A percentile compares a stretch with the other conserved stretches of the same genome.
phyloP scores from a whole-genome alignment of 2,329 filamentous ascomycete genomes.

The Didymellaceae sp. region DNA sequence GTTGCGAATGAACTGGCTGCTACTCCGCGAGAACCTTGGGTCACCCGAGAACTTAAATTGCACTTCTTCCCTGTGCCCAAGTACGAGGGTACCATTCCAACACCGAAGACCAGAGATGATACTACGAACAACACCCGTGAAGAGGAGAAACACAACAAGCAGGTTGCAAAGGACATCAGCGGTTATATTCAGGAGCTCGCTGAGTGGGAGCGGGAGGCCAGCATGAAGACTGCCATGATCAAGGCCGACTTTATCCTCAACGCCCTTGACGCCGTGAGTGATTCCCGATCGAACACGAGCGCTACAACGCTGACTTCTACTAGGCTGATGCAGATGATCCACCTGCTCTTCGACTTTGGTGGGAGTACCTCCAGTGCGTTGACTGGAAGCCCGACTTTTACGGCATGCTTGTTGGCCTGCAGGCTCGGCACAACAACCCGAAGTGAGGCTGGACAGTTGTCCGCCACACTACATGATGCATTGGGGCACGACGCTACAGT shows the following conservation, averaged over 20 bases:
- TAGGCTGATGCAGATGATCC: conserved; percentile 49
- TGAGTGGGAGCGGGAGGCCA: conserved; percentile 51
- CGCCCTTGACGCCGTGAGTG: conserved; percentile 48
- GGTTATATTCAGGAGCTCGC: conserved; percentile 44
- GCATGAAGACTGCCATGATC: conserved; percentile 45
- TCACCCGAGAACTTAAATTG: conserved; percentile 49
- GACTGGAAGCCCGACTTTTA: conserved; percentile 53
- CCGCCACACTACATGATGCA: neutral
- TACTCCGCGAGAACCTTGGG: conserved; percentile 49
- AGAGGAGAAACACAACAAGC: conserved; percentile 27
- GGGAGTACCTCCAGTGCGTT: conserved; percentile 56
- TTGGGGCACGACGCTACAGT: too few species aligned
- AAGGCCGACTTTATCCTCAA: conserved; percentile 48
- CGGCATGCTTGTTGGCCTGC: conserved; percentile 44
- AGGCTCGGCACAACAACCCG: conserved; percentile 17
- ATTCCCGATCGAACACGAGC: neutral
- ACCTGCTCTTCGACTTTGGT: conserved; percentile 54
- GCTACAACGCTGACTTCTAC: conserved; percentile 1
- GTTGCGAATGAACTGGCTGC: conserved; percentile 50
- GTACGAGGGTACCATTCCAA: conserved; percentile 47
- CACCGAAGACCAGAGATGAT: conserved; percentile 18
- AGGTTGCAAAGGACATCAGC: conserved; percentile 41
- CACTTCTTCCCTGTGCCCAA: conserved; percentile 53
- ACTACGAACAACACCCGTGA: conserved; percentile 26
- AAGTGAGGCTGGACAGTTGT: neutral